Conservation (phyloP, 1,284 basidiomycete genomes). For the Leccinum laetum region DNA sequence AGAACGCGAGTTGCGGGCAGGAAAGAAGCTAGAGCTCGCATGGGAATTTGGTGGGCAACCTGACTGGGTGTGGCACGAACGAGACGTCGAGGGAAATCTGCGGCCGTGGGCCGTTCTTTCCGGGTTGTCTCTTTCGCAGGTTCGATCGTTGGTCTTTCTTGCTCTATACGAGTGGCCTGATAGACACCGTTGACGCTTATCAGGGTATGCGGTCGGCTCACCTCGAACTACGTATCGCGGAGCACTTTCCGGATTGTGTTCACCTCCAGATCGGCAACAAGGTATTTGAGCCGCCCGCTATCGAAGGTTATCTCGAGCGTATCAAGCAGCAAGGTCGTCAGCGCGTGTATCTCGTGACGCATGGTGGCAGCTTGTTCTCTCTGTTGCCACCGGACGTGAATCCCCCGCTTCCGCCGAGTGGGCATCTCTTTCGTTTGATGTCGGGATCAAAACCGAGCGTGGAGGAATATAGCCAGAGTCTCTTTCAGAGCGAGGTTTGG, state of each 20-base stretch:
- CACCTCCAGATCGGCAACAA: slow-evolving; percentile 52
- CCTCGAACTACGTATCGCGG: slow-evolving; percentile 71
- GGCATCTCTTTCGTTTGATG: slow-evolving; percentile 33
- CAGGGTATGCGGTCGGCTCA: slow-evolving; percentile 53
- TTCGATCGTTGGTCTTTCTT: slow-evolving; percentile 23
- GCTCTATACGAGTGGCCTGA: slow-evolving; percentile 10
- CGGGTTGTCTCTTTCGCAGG: slow-evolving; percentile 71
- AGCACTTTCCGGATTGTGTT: slow-evolving; percentile 61
- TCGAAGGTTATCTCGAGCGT: slow-evolving; percentile 82
- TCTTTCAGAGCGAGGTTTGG: slow-evolving; percentile 54
- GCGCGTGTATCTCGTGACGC: slow-evolving; percentile 68
- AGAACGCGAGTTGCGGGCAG: slow-evolving; percentile 50
- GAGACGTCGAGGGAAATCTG: slow-evolving; percentile 59
- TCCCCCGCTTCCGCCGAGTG: slow-evolving; percentile 69
- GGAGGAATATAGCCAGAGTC: slow-evolving; percentile 34
- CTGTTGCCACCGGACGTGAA: slow-evolving; percentile 53
- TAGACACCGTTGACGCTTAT: not conserved
- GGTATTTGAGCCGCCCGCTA: slow-evolving; percentile 67
- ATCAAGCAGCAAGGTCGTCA: slow-evolving; percentile 61
- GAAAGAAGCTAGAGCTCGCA: slow-evolving; percentile 67
- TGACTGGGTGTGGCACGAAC: slow-evolving; percentile 80
- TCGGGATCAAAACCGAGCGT: slow-evolving; percentile 20
- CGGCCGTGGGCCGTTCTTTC: slow-evolving; percentile 74
- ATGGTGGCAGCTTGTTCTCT: slow-evolving; percentile 74
- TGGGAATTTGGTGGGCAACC: slow-evolving; percentile 73